Percentiles rank a stretch among this genome's conserved stretches.
These are phyloP conservation scores for Salix exigua DNA, from an alignment of 345 rosid genomes.

Conservation along the genomic window DNA sequence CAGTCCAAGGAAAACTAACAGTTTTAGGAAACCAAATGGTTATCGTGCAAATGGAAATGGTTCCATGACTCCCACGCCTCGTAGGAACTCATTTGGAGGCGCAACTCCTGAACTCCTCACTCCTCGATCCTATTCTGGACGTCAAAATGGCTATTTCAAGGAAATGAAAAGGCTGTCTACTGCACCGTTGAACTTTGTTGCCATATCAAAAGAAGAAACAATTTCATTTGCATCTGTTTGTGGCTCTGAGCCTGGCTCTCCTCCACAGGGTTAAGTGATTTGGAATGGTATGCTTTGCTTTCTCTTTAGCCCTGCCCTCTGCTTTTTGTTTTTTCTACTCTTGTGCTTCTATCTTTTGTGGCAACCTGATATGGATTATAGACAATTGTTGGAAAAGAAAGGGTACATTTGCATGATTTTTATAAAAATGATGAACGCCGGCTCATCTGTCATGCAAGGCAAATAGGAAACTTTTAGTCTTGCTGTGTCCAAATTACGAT, in stretches of 20 bases:
- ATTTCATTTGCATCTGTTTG: constrained; percentile 78
- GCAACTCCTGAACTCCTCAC: constrained; percentile 83
- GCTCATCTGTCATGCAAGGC: neutral
- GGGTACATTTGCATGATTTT: neutral
- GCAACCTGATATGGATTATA: neutral
- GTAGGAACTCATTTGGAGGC: constrained; percentile 66
- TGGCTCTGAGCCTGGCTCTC: constrained; percentile 84
- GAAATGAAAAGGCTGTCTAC: constrained; percentile 78
- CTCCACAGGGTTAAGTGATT: constrained; percentile 50
- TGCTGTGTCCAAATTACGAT: too few relatives aligned
- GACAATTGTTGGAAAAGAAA: neutral
- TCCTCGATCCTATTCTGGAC: constrained; percentile 87
- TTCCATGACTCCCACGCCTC: constrained; percentile 82
- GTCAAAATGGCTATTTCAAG: constrained; percentile 81
- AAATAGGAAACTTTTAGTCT: neutral
- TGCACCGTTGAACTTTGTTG: constrained; percentile 77
- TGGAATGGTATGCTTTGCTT: constrained; percentile 26
- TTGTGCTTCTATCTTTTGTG: neutral
- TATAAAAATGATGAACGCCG: neutral
- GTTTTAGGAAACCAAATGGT: constrained; percentile 78
- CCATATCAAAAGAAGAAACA: constrained; percentile 83
- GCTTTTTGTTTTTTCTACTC: neutral
- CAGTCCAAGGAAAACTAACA: constrained; percentile 78
- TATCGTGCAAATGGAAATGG: constrained; percentile 78
- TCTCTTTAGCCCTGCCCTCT: neutral